These are phyloP conservation scores for Penicillium salamii DNA, from an alignment of 495 filamentous ascomycete species.

Conservation along the genomic window DNA sequence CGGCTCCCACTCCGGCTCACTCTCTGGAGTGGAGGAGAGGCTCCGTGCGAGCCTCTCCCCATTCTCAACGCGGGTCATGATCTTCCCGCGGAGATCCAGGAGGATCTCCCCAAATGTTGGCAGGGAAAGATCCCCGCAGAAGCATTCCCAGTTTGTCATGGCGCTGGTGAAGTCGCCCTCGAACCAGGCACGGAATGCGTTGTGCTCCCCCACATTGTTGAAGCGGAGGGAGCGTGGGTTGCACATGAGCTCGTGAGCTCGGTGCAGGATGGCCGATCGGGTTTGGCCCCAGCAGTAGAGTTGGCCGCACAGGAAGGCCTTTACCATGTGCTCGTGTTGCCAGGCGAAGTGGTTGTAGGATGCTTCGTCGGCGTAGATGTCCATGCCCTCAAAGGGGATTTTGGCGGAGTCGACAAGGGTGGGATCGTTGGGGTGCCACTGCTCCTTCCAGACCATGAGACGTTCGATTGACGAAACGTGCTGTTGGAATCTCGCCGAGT, in stretches of 20 bases:
- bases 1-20: too few species aligned
- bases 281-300: slow-evolving; percentile 8
- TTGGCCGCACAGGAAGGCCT: slow-evolving; percentile 4
- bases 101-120: slow-evolving; percentile 27
- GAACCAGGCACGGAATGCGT: slow-evolving; percentile 26
- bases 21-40: not conserved
- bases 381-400: slow-evolving; percentile 10
- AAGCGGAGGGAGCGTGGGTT: not conserved
- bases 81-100: slow-evolving; percentile 19
- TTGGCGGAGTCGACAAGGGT: slow-evolving; percentile 19
- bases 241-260: slow-evolving; percentile 5
- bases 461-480: slow-evolving; percentile 20
- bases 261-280: not conserved
- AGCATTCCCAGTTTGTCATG: slow-evolving; percentile 27
- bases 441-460: slow-evolving; percentile 19
- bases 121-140: slow-evolving; percentile 8
- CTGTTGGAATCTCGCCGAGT: not conserved
- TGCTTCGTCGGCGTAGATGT: slow-evolving; percentile 10
- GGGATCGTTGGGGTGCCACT: slow-evolving; percentile 8
- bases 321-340: slow-evolving; percentile 1
- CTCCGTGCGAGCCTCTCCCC: not conserved
- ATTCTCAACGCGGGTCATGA: slow-evolving; percentile 26
- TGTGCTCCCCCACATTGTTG: slow-evolving; percentile 4
- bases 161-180: slow-evolving; percentile 10
- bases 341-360: slow-evolving; percentile 13